phyloP scores from a whole-genome alignment of 805 yeast genomes.

The Wickerhamiella sorbophila region DNA sequence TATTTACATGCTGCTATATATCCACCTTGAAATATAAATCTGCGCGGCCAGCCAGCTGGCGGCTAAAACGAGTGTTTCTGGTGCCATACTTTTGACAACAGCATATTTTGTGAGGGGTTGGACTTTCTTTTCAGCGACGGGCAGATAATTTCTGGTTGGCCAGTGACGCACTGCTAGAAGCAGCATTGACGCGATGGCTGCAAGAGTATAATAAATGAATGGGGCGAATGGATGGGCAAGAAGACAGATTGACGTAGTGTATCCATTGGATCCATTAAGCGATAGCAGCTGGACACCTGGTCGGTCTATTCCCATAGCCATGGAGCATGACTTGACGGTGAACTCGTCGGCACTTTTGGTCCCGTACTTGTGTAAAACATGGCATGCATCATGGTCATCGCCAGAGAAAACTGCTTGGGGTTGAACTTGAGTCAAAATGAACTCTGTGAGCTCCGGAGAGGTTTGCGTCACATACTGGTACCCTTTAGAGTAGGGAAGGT shows the following conservation, averaged over 20 bases:
- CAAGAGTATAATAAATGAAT: slow-evolving; percentile 17
- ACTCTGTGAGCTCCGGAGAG: slow-evolving; percentile 41
- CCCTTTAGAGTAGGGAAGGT: slow-evolving; percentile 62
- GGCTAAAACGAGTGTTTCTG: not conserved
- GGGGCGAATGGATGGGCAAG: slow-evolving; percentile 23
- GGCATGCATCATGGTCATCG: slow-evolving; percentile 95
- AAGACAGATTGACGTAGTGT: slow-evolving; percentile 21
- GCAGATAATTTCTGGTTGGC: not conserved
- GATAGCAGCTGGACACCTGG: slow-evolving; percentile 85
- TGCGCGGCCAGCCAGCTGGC: not conserved
- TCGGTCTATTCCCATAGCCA: slow-evolving; percentile 77
- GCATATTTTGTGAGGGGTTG: not conserved
- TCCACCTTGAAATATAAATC: not conserved
- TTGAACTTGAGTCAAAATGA: slow-evolving; percentile 40
- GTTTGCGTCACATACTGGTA: slow-evolving; percentile 85
- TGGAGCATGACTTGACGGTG: slow-evolving; percentile 77
- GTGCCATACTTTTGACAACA: not conserved
- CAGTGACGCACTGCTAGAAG: slow-evolving; percentile 1
- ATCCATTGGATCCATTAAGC: slow-evolving; percentile 23
- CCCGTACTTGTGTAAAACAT: slow-evolving; percentile 39
- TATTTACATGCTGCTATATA: not conserved
- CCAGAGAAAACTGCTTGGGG: slow-evolving; percentile 76
- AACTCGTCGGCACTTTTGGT: slow-evolving; percentile 40
- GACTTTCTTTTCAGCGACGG: slow-evolving; percentile 1
- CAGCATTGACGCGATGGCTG: slow-evolving; percentile 3